phyloP scores from a whole-genome alignment of 805 yeast species.

The Saturnispora mendoncae region DNA sequence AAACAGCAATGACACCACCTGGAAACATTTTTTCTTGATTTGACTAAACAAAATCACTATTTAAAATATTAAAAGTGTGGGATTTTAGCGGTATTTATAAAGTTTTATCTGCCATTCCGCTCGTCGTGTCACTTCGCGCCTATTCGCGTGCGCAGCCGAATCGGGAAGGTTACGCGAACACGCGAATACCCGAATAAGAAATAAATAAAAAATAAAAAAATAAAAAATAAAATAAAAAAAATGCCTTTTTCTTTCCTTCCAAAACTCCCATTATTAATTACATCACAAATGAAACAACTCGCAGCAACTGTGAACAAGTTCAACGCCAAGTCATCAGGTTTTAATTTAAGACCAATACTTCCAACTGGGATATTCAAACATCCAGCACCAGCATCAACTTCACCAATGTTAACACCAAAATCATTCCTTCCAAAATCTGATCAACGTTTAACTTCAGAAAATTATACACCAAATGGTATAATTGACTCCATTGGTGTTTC shows the following conservation, averaged over 20 bases:
- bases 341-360: conserved; percentile 27
- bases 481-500: conserved; percentile 1
- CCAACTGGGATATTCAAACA: conserved; percentile 30
- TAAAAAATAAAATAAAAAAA: too few relatives aligned
- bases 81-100: too few relatives aligned
- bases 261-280: too few relatives aligned
- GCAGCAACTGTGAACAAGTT: conserved; percentile 30
- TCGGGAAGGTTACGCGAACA: not conserved
- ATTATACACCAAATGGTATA: conserved; percentile 24
- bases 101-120: not conserved
- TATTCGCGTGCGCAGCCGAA: not conserved
- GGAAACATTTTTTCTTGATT: conserved; percentile 45
- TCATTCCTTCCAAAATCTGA: conserved; percentile 28
- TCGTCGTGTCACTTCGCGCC: not conserved
- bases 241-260: too few relatives aligned
- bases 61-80: too few relatives aligned
- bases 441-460: conserved; percentile 21
- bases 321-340: conserved; percentile 30
- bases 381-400: conserved; percentile 30
- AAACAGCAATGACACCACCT: conserved; percentile 58
- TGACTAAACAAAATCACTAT: too few relatives aligned
- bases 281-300: conserved; percentile 19
- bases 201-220: too few relatives aligned
- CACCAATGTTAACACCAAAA: conserved; percentile 29
- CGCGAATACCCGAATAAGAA: too few relatives aligned